phyloP scores from a whole-genome alignment of 768 basidiomycete species.

The Leccinellum albellum region DNA sequence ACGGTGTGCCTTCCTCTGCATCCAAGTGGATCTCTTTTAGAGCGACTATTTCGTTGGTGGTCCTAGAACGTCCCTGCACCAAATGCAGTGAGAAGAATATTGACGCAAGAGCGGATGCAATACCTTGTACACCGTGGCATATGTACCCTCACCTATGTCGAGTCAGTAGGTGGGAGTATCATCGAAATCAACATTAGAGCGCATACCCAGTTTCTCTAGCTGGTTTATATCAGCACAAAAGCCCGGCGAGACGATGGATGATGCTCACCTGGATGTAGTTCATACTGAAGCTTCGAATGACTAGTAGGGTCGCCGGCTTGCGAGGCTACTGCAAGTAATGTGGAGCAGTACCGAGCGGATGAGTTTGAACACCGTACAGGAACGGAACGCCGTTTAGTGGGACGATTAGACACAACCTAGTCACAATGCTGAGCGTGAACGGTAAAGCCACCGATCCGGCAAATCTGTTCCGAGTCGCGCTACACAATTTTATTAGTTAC shows the following conservation, averaged over 20 bases:
- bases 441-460: conserved; percentile 17
- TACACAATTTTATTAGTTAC: conserved; percentile 2
- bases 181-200: background rate
- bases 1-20: conserved; percentile 98
- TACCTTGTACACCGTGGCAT: conserved; percentile 97
- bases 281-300: conserved; percentile 29
- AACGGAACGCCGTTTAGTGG: background rate
- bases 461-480: conserved; percentile 3
- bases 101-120: conserved; percentile 4
- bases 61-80: conserved; percentile 82
- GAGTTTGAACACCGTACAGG: background rate
- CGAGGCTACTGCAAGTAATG: conserved; percentile 2
- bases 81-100: conserved; percentile 1
- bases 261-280: conserved; percentile 55
- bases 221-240: conserved; percentile 29
- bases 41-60: conserved; percentile 98
- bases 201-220: conserved; percentile 82
- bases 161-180: conserved; percentile 4
- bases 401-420: background rate
- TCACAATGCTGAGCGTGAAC: background rate
- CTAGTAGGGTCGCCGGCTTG: background rate
- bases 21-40: conserved; percentile 99
- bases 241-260: background rate
- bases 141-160: conserved; percentile 77
- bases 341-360: conserved; percentile 1